Evolutionary conservation across 495 filamentous ascomycete species (phyloP).

Genomic region (Evernia prunastri): DNA sequence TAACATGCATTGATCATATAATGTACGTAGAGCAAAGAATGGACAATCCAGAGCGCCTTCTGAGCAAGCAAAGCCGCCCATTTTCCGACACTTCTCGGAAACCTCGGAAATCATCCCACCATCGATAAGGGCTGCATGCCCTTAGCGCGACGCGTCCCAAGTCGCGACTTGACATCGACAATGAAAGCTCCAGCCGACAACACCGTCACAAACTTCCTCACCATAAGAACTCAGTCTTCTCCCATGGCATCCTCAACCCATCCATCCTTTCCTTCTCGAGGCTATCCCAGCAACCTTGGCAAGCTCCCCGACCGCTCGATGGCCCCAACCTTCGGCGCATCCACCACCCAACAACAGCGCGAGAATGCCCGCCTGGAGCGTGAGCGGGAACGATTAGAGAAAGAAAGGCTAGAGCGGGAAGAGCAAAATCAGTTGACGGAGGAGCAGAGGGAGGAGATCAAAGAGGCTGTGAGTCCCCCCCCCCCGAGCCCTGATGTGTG

Average conservation of each 20-base stretch:
- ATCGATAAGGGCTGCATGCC: neutral
- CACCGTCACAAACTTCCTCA: neutral
- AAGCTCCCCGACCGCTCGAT: slow-evolving; percentile 47
- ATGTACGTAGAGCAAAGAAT: neutral
- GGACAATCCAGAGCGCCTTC: neutral
- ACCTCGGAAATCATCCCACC: neutral
- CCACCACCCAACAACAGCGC: slow-evolving; percentile 30
- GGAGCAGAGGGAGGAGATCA: slow-evolving; percentile 84
- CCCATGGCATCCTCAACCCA: slow-evolving; percentile 35
- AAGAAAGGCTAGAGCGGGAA: slow-evolving; percentile 31
- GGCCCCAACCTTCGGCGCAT: slow-evolving; percentile 44
- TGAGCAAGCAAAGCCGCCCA: neutral
- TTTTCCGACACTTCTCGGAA: neutral
- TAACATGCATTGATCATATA: neutral
- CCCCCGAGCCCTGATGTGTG: neutral
- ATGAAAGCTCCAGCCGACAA: neutral
- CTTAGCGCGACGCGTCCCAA: slow-evolving; percentile 8
- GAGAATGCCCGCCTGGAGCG: slow-evolving; percentile 31
- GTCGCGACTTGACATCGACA: neutral
- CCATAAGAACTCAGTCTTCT: neutral
- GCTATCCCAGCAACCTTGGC: slow-evolving; percentile 31
- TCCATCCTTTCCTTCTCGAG: slow-evolving; percentile 46
- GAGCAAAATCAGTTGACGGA: slow-evolving; percentile 55
- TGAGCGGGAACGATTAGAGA: slow-evolving; percentile 30
- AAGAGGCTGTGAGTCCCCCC: slow-evolving; percentile 65